Conservation (phyloP, 495 filamentous ascomycete species). For the Elasticomyces elasticus region DNA sequence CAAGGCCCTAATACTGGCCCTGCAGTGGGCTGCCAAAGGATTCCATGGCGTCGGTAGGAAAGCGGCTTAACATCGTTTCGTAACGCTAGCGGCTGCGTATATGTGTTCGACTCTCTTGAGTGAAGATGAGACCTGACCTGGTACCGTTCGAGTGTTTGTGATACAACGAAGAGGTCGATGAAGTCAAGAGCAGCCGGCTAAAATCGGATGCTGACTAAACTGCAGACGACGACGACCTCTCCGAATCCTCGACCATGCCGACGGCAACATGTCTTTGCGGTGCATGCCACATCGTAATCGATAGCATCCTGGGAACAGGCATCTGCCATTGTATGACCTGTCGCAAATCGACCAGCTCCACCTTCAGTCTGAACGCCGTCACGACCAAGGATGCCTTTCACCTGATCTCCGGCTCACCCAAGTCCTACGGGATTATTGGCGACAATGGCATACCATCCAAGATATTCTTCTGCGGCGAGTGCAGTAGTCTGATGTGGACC, state of each 20-base stretch:
- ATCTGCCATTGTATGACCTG: conserved; percentile 1
- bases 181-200: background rate
- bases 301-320: background rate
- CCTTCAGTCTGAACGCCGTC: background rate
- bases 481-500: background rate
- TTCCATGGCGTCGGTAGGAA: too few relatives aligned
- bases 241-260: background rate
- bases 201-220: background rate
- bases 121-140: too few relatives aligned
- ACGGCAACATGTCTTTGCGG: background rate
- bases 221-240: background rate
- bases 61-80: too few relatives aligned
- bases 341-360: background rate
- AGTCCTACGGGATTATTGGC: background rate
- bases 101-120: too few relatives aligned
- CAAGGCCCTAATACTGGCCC: too few relatives aligned
- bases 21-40: too few relatives aligned
- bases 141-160: too few relatives aligned
- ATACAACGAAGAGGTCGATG: background rate
- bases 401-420: background rate
- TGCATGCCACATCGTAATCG: background rate
- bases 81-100: too few relatives aligned
- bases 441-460: background rate
- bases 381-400: background rate
- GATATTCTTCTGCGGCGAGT: background rate